phyloP scores from a whole-genome alignment of 768 basidiomycete species.

The Psilocybe subaeruginosa region DNA sequence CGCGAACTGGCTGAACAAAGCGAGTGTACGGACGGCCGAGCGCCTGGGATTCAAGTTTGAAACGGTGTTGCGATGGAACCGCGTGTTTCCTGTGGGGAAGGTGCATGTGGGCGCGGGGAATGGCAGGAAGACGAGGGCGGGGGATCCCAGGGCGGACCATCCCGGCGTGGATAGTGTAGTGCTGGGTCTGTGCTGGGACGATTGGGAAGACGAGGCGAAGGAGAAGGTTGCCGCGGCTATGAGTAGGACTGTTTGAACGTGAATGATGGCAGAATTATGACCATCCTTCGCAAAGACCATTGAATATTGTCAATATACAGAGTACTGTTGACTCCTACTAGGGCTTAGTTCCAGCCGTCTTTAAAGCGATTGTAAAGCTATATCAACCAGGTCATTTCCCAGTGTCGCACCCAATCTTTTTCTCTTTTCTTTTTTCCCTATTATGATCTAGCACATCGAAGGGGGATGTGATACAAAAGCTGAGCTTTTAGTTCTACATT shows the following conservation, averaged over 20 bases:
- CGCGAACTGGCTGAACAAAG: conserved; percentile 48
- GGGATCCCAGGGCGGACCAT: background rate
- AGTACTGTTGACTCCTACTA: too few species aligned
- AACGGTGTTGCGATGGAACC: conserved; percentile 55
- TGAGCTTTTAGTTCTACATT: too few species aligned
- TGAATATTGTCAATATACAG: too few species aligned
- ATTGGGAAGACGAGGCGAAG: background rate
- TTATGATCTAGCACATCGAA: too few species aligned
- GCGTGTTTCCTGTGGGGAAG: conserved; percentile 45
- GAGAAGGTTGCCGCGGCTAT: background rate
- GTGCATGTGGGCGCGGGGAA: conserved; percentile 1
- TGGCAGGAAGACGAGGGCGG: background rate
- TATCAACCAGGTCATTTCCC: too few species aligned
- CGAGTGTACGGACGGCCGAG: conserved; percentile 53
- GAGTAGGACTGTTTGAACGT: background rate
- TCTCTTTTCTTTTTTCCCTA: too few species aligned
- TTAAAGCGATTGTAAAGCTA: too few species aligned
- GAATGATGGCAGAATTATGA: too few species aligned
- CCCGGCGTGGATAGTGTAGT: background rate
- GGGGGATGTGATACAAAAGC: too few species aligned
- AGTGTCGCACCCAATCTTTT: too few species aligned
- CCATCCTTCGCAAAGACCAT: too few species aligned
- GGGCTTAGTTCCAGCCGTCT: too few species aligned
- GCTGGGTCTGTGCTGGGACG: background rate
- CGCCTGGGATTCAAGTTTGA: conserved; percentile 65